Conservation (phyloP, 2,329 filamentous ascomycete genomes). For the Aspergillus pseudotamarii region DNA sequence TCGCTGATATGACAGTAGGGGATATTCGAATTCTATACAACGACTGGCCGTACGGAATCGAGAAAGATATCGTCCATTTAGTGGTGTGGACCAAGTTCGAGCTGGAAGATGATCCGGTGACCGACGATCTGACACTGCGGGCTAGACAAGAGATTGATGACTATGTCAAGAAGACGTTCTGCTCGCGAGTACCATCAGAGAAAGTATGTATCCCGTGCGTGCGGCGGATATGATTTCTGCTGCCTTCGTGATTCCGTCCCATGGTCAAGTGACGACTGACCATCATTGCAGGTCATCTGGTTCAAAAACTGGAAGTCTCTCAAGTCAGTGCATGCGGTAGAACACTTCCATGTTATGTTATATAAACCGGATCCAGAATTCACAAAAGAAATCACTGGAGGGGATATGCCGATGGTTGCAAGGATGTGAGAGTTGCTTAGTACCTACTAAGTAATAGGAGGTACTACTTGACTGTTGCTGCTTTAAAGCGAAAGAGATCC, state of each 20-base stretch:
- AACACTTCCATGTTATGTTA: slow-evolving; percentile 95
- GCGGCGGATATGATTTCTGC: neutral
- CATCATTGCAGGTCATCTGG: slow-evolving; percentile 65
- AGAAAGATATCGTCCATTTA: slow-evolving; percentile 75
- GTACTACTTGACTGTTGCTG: neutral
- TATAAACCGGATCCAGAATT: slow-evolving; percentile 73
- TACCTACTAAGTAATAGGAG: too few relatives aligned
- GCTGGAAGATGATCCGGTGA: slow-evolving; percentile 67
- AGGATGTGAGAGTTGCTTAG: slow-evolving; percentile 30
- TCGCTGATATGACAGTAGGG: slow-evolving; percentile 32
- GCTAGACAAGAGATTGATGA: slow-evolving; percentile 67
- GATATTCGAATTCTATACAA: slow-evolving; percentile 80
- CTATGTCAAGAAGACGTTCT: slow-evolving; percentile 71
- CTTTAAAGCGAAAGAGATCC: neutral
- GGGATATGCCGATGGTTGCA: slow-evolving; percentile 68
- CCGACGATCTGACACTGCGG: slow-evolving; percentile 67
- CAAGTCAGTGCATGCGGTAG: slow-evolving; percentile 83
- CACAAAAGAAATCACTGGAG: slow-evolving; percentile 69
- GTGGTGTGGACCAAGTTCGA: slow-evolving; percentile 93
- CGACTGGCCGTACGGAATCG: slow-evolving; percentile 93
- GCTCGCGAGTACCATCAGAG: slow-evolving; percentile 44
- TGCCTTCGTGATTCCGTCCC: neutral
- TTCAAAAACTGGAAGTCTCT: slow-evolving; percentile 90
- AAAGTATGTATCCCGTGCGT: slow-evolving; percentile 37
- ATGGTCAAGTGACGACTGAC: slow-evolving; percentile 9